Base-by-base conservation (phyloP, 306 rosid species). In the Quercus engelmannii region DNA sequence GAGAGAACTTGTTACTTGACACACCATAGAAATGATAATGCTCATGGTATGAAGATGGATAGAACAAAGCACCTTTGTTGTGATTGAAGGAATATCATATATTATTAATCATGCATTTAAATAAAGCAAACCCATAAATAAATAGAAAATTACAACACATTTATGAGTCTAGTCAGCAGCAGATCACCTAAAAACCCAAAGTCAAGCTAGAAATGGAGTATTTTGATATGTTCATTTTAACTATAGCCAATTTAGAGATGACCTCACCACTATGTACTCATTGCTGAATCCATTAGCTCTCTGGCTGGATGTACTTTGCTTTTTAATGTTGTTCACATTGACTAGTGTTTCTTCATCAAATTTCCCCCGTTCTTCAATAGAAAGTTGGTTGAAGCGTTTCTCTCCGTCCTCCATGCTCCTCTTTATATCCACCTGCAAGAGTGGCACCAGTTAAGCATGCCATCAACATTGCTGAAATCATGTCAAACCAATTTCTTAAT, bases 341-440 rank as follows among this genome's bases (percentile, higher is more conserved):
- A 95, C 92, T 28, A 95, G 91, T 2, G 99, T 95, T 85, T 95
- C 99, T 80, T 95, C 99, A 77, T 95, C 98, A 81, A 95, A 95
- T 79, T 95, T 95, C 19, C 98, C 99, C n/a, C 98, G 88, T 74
- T 95, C 99, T 86, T 95, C 99, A 73, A 95, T 95, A 65, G 99
- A 95, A 88, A 93, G 92, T 87, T 91, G 95, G 86, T 95, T 93
- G 86, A 95, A 95, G 52, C 88, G 93, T 80, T 90, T 95, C 88
- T 95, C 99, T 20, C 96, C 98, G 65, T 83, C 93, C 83, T 95
- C 99, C 78, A 93, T 83, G 80, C 96, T 91, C 78, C 88, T 87
- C 85, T 92, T 95, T 69, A 88, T 33, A 79, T 91, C 94, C 83
- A 89, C 97, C 99, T 95, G 77, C 84, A 81, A 23, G 81, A 33